Evolutionary conservation across 2,329 filamentous ascomycete genomes (phyloP).

Genomic region (Phaeosphaeria sp.): DNA sequence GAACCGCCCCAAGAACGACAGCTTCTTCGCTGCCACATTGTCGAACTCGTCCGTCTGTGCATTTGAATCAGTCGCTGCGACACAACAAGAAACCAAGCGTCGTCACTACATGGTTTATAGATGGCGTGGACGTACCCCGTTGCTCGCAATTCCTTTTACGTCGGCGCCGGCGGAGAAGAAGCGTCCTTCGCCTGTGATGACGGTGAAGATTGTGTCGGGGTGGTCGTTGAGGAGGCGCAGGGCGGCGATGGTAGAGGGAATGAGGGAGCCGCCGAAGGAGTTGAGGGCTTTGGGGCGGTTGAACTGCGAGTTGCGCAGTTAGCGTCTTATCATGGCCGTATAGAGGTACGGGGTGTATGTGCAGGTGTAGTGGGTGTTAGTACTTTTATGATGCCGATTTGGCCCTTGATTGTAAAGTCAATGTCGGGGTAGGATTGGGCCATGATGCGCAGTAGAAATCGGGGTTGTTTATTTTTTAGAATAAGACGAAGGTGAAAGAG

Average conservation of each 20-base stretch:
- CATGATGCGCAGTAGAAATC: slow-evolving; percentile 34
- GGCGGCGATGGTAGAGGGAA: slow-evolving; percentile 52
- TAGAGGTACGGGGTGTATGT: no score
- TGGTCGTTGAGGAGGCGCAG: slow-evolving; percentile 55
- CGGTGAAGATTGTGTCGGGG: slow-evolving; percentile 58
- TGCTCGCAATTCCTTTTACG: slow-evolving; percentile 43
- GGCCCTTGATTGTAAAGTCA: slow-evolving; percentile 51
- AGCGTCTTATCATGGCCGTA: no score
- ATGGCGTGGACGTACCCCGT: slow-evolving; percentile 11
- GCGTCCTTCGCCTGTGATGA: slow-evolving; percentile 58
- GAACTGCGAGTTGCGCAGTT: slow-evolving; percentile 39
- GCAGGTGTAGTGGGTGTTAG: neutral
- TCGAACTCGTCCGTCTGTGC: slow-evolving; percentile 5
- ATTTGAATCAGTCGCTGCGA: slow-evolving; percentile 17
- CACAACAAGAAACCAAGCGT: no score
- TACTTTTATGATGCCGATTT: slow-evolving; percentile 57
- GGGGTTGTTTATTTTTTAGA: no score
- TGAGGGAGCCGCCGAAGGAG: slow-evolving; percentile 56
- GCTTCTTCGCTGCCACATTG: slow-evolving; percentile 41
- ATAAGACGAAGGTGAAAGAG: no score
- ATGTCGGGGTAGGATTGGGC: slow-evolving; percentile 50
- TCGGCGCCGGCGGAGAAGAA: slow-evolving; percentile 60
- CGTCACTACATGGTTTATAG: no score
- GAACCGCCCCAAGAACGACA: slow-evolving; percentile 35
- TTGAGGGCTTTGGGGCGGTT: slow-evolving; percentile 58